phyloP scores from a whole-genome alignment of 2,329 filamentous ascomycete genomes.

The Exophiala oligosperma region DNA sequence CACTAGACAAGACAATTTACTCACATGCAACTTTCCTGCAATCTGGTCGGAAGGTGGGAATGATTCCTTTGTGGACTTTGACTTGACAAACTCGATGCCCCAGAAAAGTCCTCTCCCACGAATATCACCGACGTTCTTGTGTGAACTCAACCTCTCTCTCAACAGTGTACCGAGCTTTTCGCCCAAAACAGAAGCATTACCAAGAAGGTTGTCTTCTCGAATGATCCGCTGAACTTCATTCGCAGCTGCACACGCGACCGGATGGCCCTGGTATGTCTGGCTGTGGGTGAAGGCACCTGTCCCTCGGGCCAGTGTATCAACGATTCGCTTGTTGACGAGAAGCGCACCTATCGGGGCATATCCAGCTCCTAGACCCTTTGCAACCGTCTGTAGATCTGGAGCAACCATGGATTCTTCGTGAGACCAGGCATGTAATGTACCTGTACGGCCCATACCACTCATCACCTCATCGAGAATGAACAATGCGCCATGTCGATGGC shows the following conservation, averaged over 20 bases:
- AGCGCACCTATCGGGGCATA: slow-evolving; percentile 57
- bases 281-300: slow-evolving; percentile 55
- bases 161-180: slow-evolving; percentile 41
- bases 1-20: no score
- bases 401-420: slow-evolving; percentile 51
- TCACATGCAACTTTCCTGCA: slow-evolving; percentile 43
- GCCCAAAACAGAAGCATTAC: slow-evolving; percentile 37
- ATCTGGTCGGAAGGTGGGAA: slow-evolving; percentile 48
- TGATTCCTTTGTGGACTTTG: slow-evolving; percentile 55
- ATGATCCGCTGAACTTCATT: slow-evolving; percentile 53
- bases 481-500: slow-evolving; percentile 64
- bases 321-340: slow-evolving; percentile 50
- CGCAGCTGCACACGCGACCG: slow-evolving; percentile 55
- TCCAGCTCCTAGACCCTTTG: slow-evolving; percentile 60
- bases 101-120: slow-evolving; percentile 60
- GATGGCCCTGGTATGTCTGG: slow-evolving; percentile 59
- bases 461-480: slow-evolving; percentile 69
- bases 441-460: slow-evolving; percentile 60
- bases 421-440: slow-evolving; percentile 60
- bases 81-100: slow-evolving; percentile 59
- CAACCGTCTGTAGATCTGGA: slow-evolving; percentile 61
- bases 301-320: slow-evolving; percentile 49
- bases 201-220: slow-evolving; percentile 48
- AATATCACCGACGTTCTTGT: slow-evolving; percentile 57
- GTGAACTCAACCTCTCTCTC: slow-evolving; percentile 42